Conservation (phyloP, 306 rosid genomes). For the Medicago ruthenica region DNA sequence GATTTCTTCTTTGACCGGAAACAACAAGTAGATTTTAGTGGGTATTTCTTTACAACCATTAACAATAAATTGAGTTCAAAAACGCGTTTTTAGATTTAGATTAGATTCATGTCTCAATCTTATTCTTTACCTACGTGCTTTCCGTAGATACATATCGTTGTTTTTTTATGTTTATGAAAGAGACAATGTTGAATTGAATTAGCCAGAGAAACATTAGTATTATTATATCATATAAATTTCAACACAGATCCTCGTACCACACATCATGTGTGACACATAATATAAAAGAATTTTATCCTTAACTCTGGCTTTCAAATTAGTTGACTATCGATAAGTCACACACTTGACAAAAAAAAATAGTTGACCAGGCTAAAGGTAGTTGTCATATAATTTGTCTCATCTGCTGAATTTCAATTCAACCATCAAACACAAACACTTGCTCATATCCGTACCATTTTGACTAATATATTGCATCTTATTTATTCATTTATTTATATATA, state of each 20-base stretch:
- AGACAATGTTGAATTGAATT: background rate
- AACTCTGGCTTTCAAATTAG: background rate
- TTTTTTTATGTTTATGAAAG: background rate
- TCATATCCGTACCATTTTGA: conserved; percentile 12
- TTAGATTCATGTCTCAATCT: too few species aligned
- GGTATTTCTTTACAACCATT: too few species aligned
- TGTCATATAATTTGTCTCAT: background rate
- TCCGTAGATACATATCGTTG: background rate
- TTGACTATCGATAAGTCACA: too few species aligned
- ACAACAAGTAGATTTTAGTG: too few species aligned
- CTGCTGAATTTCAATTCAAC: background rate
- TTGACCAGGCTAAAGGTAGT: background rate
- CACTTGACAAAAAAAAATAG: too few species aligned
- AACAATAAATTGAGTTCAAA: too few species aligned
- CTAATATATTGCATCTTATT: background rate
- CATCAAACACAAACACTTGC: background rate
- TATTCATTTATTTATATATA: background rate
- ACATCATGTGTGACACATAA: background rate
- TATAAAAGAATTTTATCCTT: background rate
- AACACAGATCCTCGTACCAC: background rate
- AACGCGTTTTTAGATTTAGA: background rate
- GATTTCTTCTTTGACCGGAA: too few species aligned
- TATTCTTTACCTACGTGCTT: too few species aligned
- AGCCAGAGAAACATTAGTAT: too few species aligned
- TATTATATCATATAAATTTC: background rate